Conservation (phyloP, 148 eudicot species). For the Cornus kousa region DNA sequence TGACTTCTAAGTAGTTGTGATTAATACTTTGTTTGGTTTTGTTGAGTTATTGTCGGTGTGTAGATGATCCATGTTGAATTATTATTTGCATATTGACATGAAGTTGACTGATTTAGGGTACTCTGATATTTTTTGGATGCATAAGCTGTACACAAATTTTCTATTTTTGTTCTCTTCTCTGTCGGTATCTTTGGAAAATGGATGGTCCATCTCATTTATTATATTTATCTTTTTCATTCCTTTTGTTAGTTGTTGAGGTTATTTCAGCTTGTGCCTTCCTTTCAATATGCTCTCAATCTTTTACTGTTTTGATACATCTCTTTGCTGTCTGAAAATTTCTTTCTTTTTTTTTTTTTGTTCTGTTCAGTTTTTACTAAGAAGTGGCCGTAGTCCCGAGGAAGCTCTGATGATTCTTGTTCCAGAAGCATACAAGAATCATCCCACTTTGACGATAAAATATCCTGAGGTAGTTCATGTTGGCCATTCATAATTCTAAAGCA, state of each 20-base stretch:
- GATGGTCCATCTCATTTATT: background rate
- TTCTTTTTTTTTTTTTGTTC: conserved; percentile 4
- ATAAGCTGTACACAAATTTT: background rate
- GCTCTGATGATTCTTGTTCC: conserved; percentile 97
- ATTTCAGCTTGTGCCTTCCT: background rate
- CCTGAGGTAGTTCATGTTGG: conserved; percentile 74
- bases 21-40: background rate
- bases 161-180: background rate
- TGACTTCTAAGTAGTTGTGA: background rate
- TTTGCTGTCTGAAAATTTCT: background rate
- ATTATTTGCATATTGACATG: background rate
- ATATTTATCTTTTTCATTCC: background rate
- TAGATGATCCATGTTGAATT: background rate
- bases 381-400: conserved; percentile 95
- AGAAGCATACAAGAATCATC: conserved; percentile 97
- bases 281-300: conserved; percentile 9
- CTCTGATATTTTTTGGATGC: background rate
- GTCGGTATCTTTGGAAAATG: no score
- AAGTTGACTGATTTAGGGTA: background rate
- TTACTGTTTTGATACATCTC: background rate
- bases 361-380: conserved; percentile 80
- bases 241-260: background rate
- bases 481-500: background rate
- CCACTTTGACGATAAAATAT: conserved; percentile 80
- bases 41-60: background rate